Percentiles rank a stretch among this genome's conserved stretches.
These are phyloP conservation scores for Monilinia fructigena DNA, from an alignment of 2,329 filamentous ascomycete genomes.

Conservation along the genomic window DNA sequence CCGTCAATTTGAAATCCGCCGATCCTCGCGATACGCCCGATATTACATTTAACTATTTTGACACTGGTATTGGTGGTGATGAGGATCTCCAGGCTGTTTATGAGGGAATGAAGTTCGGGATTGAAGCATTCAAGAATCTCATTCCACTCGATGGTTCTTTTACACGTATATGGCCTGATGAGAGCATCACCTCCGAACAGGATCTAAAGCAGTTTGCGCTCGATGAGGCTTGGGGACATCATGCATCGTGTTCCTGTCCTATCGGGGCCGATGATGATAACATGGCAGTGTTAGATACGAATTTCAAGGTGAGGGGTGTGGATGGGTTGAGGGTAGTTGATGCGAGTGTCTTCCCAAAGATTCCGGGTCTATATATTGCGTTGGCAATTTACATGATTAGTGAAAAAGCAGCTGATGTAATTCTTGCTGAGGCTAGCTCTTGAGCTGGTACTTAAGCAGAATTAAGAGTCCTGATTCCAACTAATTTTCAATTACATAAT, in stretches of 20 bases:
- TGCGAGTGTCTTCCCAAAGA: constrained; percentile 55
- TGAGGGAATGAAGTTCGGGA: constrained; percentile 26
- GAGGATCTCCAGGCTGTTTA: constrained; percentile 26
- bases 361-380: constrained; percentile 51
- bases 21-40: constrained; percentile 63
- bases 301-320: constrained; percentile 40
- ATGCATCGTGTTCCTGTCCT: constrained; percentile 53
- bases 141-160: constrained; percentile 45
- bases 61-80: constrained; percentile 10
- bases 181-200: constrained; percentile 36
- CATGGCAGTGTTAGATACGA: constrained; percentile 46
- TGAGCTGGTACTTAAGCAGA: neutral
- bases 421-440: constrained; percentile 12
- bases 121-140: constrained; percentile 43
- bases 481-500: neutral
- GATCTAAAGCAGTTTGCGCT: constrained; percentile 49
- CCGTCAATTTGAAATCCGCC: constrained; percentile 57
- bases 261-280: constrained; percentile 51
- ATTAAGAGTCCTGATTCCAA: neutral
- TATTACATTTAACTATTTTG: constrained; percentile 62
- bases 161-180: constrained; percentile 46
- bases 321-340: constrained; percentile 56
- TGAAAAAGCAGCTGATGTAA: constrained; percentile 52
- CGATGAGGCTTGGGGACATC: constrained; percentile 55
- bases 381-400: constrained; percentile 54